Evolutionary conservation across 2,329 filamentous ascomycete genomes (phyloP), one percentile per base, ranked within the genome.

Genomic region (Hypocreales sp.): DNA sequence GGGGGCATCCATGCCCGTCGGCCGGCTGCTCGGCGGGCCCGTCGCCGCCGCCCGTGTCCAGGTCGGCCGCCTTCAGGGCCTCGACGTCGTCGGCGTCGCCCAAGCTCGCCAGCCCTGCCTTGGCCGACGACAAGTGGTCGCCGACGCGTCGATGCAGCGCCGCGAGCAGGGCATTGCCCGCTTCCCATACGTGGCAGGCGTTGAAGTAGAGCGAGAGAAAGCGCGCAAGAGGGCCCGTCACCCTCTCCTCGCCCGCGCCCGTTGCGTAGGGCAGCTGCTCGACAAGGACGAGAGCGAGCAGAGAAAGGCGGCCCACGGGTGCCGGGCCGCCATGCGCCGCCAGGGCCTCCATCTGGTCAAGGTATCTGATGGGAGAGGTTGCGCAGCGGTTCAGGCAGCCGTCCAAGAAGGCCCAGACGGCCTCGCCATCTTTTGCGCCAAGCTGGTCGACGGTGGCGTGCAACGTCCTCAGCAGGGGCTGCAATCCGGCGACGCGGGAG

Each of bases 311-410:
- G 14, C 24, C 38, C n/a, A 8, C 28, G 27, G 4, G 38, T 27
- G 45, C 35, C n/a, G 51, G 37, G 22, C 46, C 36, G 23, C 40
- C 40, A 9, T 44, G 44, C 4, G 39, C 38, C 4, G 44, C 25
- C 19, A 47, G 49, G 22, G 70, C 62, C 29, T 73, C 63, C 15
- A 81, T 50, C 42, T 72, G 58, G 34, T 90, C 79, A 16, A 90
- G 71, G 42, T 93, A 87, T 45, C 83, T 92, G 42, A 92, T 76
- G 0, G 83, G 79, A 15, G 77, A 76, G 3, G 58, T 73, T 11
- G 75, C 74, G 38, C 81, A 80, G 15, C 86, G 71, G 17, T 71
- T 72, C 28, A 81, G 61, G 48, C 82, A 92, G 35, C 92, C 84
- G 43, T 94, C 86, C 15, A 94, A 48, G 43, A 90, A 92, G 1